phyloP scores from a whole-genome alignment of 768 basidiomycete genomes.

The Leccinum longicurvipes region DNA sequence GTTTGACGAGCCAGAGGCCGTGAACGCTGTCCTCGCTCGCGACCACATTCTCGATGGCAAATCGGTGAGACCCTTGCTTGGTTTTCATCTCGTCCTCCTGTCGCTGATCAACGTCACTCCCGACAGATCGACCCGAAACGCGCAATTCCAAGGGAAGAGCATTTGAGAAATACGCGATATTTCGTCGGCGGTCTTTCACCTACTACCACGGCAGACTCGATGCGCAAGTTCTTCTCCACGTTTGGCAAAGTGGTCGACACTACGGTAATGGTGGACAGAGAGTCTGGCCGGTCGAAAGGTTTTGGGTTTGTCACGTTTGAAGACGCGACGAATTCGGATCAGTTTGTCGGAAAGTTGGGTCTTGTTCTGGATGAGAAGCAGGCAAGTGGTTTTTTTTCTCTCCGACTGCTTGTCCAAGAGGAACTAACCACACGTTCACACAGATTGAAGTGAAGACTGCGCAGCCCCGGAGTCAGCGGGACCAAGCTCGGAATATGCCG shows the following conservation, averaged over 20 bases:
- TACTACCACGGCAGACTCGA: slow-evolving; percentile 63
- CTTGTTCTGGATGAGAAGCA: slow-evolving; percentile 74
- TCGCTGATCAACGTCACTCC: neutral
- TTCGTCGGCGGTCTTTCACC: slow-evolving; percentile 78
- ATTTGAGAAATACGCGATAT: slow-evolving; percentile 70
- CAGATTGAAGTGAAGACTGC: slow-evolving; percentile 85
- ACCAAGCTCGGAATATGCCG: slow-evolving; percentile 42
- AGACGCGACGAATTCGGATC: slow-evolving; percentile 58
- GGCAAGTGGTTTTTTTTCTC: slow-evolving; percentile 38
- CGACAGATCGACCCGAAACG: slow-evolving; percentile 83
- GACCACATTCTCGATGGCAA: slow-evolving; percentile 79
- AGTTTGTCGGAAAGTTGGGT: slow-evolving; percentile 63
- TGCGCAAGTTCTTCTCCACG: slow-evolving; percentile 65
- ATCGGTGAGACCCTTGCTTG: slow-evolving; percentile 43
- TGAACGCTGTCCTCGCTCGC: slow-evolving; percentile 60
- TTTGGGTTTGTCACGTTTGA: slow-evolving; percentile 86
- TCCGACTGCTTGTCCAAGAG: neutral
- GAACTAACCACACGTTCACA: neutral
- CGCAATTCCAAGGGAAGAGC: slow-evolving; percentile 81
- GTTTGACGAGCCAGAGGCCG: slow-evolving; percentile 63
- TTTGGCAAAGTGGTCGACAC: slow-evolving; percentile 83
- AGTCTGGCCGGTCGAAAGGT: slow-evolving; percentile 71
- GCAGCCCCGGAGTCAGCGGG: slow-evolving; percentile 65
- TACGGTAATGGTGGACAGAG: slow-evolving; percentile 83
- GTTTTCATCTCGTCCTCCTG: neutral